Conservation (phyloP, 306 rosid genomes). For the Cucumis hystrix region DNA sequence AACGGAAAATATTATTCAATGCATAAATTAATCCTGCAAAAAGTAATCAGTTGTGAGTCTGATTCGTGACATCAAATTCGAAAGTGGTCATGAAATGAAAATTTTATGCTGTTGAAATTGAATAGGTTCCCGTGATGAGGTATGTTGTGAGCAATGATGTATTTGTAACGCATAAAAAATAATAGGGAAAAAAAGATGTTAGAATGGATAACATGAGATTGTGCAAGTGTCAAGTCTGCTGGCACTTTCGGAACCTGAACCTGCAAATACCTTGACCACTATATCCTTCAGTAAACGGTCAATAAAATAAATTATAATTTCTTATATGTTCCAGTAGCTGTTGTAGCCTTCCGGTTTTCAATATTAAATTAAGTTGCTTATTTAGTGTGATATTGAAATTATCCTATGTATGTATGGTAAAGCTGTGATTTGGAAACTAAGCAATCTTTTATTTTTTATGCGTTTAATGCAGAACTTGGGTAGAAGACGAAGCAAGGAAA, state of each 20-base stretch:
- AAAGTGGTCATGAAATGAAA: not conserved
- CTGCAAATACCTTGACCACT: not conserved
- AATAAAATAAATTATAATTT: not conserved
- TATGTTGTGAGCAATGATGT: not conserved
- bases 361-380: not conserved
- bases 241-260: not conserved
- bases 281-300: not conserved
- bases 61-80: not conserved
- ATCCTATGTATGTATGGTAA: not conserved
- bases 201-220: not conserved
- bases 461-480: constrained; percentile 76
- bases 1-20: not conserved
- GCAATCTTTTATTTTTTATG: not conserved
- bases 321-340: not conserved
- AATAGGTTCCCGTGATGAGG: not conserved
- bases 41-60: not conserved
- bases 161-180: not conserved
- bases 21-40: not conserved
- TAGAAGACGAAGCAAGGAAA: constrained; percentile 85
- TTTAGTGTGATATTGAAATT: not conserved
- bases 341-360: not conserved
- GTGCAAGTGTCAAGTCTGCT: not conserved
- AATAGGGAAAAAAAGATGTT: not conserved
- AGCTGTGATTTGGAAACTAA: not conserved
- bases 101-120: not conserved